phyloP scores from a whole-genome alignment of 2,329 filamentous ascomycete species.

The Gaeumannomyces sp. region DNA sequence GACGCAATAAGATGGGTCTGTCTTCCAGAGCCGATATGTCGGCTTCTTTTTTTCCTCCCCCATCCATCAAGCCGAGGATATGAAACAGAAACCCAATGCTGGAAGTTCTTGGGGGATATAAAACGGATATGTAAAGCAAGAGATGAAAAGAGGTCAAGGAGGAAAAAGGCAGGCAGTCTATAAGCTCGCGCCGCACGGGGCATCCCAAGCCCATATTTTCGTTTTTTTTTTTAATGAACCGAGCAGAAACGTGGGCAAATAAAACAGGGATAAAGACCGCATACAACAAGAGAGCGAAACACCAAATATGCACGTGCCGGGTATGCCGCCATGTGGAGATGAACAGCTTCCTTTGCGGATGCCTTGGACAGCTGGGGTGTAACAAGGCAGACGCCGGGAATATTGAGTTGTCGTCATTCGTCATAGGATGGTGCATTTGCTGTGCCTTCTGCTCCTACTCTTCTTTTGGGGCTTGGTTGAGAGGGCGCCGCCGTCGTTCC shows the following conservation, averaged over 20 bases:
- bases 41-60: not conserved
- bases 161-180: not conserved
- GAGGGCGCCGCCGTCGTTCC: conserved; percentile 30
- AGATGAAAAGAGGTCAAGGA: not conserved
- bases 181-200: conserved; percentile 5
- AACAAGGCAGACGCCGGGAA: not conserved
- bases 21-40: not conserved
- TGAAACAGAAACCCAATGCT: not conserved
- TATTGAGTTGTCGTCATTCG: not conserved
- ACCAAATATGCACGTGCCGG: not conserved
- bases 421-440: conserved; percentile 39
- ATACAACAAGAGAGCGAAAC: not conserved
- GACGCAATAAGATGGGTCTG: not conserved
- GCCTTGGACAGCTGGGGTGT: not conserved
- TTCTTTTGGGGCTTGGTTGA: conserved; percentile 26
- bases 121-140: not conserved
- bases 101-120: not conserved
- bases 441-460: conserved; percentile 26
- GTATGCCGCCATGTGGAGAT: conserved; percentile 6
- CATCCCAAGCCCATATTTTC: not conserved
- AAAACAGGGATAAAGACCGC: not conserved
- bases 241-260: not conserved
- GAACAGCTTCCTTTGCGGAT: no score
- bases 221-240: not conserved
- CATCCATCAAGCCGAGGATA: not conserved